These are phyloP conservation scores for Erodium chrysanthum DNA, from an alignment of 441 rosid genomes.

Conservation along the genomic window DNA sequence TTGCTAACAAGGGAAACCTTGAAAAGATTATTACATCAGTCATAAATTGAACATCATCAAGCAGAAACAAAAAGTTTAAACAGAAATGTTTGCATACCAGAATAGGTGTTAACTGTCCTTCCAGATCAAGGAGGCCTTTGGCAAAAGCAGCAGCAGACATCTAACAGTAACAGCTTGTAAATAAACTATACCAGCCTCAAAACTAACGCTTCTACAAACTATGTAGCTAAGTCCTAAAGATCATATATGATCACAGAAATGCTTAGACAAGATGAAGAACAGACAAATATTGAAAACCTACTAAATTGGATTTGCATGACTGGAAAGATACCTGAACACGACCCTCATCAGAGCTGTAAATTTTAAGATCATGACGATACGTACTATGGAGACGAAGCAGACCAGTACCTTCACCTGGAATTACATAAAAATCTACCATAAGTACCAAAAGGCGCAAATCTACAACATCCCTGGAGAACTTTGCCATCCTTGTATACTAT, in stretches of 20 bases:
- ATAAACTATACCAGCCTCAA: conserved; percentile 11
- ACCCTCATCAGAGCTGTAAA: conserved; percentile 99
- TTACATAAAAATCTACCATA: conserved; percentile 19
- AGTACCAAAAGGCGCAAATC: conserved; percentile 10
- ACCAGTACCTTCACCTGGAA: conserved; percentile 98
- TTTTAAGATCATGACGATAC: conserved; percentile 97
- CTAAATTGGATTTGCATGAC: conserved; percentile 9
- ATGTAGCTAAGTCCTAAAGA: not conserved
- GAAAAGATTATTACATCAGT: conserved; percentile 22
- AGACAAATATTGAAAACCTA: conserved; percentile 7
- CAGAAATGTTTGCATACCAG: conserved; percentile 46
- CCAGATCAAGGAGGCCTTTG: conserved; percentile 98
- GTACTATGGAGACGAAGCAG: conserved; percentile 99
- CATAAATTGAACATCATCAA: conserved; percentile 20
- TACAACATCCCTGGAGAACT: not conserved
- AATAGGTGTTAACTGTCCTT: conserved; percentile 98
- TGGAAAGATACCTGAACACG: conserved; percentile 78
- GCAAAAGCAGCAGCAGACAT: conserved; percentile 99
- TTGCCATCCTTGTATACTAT: not conserved
- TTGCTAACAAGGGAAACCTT: conserved; percentile 99
- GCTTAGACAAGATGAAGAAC: not conserved
- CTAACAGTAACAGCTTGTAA: conserved; percentile 34
- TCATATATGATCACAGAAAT: not conserved
- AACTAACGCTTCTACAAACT: conserved; percentile 1
- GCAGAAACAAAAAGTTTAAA: conserved; percentile 8